Base-by-base conservation (phyloP, 225 moss, liverwort and hornwort species). In the Takakia lepidozioides region DNA sequence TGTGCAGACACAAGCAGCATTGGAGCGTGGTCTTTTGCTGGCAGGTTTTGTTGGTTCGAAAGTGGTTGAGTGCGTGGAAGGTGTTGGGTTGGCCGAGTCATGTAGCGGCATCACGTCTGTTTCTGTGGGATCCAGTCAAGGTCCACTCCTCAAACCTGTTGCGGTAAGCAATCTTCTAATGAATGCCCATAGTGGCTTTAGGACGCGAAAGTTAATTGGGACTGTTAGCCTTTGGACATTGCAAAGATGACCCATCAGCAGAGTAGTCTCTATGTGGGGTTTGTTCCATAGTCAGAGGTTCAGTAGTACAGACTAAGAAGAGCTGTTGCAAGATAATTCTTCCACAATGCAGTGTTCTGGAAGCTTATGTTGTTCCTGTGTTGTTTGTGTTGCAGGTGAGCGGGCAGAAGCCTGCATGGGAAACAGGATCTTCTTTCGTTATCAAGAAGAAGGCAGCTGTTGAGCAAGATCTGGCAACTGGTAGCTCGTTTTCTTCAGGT, bases 401-500 rank as follows among this genome's bases (percentile, higher is more conserved):
- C 60, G 78, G 59, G 1, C 73, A 67, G 5, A 93, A 86, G 60
- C 85, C 88, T 0, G 51, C 37, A 2, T 88, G 83, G 83, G 75
- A 81, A 49, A 70, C 51, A 1, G 64, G 69, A 27, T 61, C 80
- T 20, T 61, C 71, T 0, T 93, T 88, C 66, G 73, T 78, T 20
- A 57, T 93, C 0, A 76, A 72, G 6, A 93, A 79, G 20, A 88
- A 73, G 34, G 1, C 67, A 24, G 28, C 61, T 28, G 21, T 25
- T 8, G 66, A n/a, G n/a, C n/a, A n/a, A n/a, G n/a, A 29, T 29
- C 26, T 62, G 41, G 27, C 2, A 11, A 5, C 39, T 62, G 8
- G 50, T n/a, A n/a, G n/a, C n/a, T n/a, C n/a, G n/a, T n/a, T n/a
- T n/a, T n/a, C n/a, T n/a, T n/a, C n/a, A n/a, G n/a, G n/a, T n/a